Base-by-base conservation (phyloP, 495 filamentous ascomycete species). In the Glarea lozoyensis region DNA sequence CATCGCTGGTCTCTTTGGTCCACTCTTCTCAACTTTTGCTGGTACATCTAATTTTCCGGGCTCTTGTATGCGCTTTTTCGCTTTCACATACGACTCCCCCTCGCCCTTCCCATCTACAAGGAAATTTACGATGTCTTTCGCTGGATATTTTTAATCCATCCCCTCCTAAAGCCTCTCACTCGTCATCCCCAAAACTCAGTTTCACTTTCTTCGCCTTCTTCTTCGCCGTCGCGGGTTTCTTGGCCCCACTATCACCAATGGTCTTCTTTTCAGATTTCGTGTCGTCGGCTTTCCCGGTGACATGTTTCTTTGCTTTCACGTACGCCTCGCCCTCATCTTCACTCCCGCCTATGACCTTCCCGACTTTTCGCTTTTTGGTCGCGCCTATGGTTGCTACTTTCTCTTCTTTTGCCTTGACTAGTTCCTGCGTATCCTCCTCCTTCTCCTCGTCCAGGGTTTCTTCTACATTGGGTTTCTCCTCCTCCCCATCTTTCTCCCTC, bases 141-240 rank as follows among this genome's bases (percentile, higher is more conserved):
- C n/a, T n/a, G n/a, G n/a, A n/a, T n/a, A n/a, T n/a, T n/a, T n/a
- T n/a, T n/a, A n/a, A n/a, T n/a, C n/a, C n/a, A n/a, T n/a, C n/a
- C n/a, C n/a, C n/a, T n/a, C n/a, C n/a, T n/a, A n/a, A n/a, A n/a
- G n/a, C n/a, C n/a, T n/a, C n/a, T 54, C 32, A 54, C 18, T 57
- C 70, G 36, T 70, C 67, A 40, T 75, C 73, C 2, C 63, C 67
- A 57, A 77, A 77, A 54, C 73, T 77, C 33, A 77, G 60, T 62
- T 75, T 75, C 43, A 77, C 67, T 59, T 76, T 76, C 62, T 69
- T 72, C 49, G 37, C 42, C 18, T 18, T 12, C 20, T 52, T 56
- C 12, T 42, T 40, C 23, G 46, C 52, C 22, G 9, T 35, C 4
- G 20, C 46, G 21, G 39, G 20, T 21, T 22, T 34, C 7, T 23